These are phyloP conservation scores for Exophiala viscosa DNA, from an alignment of 2,329 filamentous ascomycete species.

Conservation along the genomic window DNA sequence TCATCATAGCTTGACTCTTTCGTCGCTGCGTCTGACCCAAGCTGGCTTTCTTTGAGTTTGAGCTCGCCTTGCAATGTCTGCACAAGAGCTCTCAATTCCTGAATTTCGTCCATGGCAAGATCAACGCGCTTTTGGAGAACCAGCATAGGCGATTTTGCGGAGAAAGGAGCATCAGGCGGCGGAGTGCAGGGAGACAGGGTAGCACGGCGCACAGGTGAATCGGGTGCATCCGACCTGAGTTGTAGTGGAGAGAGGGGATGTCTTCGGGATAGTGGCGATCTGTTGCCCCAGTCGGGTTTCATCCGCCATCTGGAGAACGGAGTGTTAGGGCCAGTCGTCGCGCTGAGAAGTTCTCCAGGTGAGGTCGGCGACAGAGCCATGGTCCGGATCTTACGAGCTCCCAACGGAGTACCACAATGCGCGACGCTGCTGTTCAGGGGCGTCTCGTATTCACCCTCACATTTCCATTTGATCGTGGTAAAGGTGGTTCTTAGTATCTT, in stretches of 20 bases:
- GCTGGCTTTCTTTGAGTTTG: conserved; percentile 5
- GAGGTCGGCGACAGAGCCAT: conserved; percentile 19
- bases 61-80: conserved; percentile 19
- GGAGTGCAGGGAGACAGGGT: conserved; percentile 23
- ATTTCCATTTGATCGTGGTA: conserved; percentile 20
- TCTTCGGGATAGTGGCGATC: conserved; percentile 13
- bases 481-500: conserved; percentile 21
- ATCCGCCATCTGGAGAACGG: conserved; percentile 17
- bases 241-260: conserved; percentile 17
- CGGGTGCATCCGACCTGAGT: conserved; percentile 15
- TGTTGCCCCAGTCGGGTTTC: conserved; percentile 13
- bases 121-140: conserved; percentile 24
- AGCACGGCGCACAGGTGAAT: conserved; percentile 17
- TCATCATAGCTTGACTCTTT: not conserved
- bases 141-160: conserved; percentile 23
- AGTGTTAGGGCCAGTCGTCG: conserved; percentile 3
- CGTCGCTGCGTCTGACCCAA: not conserved
- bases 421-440: conserved; percentile 26
- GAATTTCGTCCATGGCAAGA: conserved; percentile 24
- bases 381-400: conserved; percentile 19
- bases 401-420: conserved; percentile 24
- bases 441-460: conserved; percentile 23
- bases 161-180: conserved; percentile 21
- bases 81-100: conserved; percentile 21
- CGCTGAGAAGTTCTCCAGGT: conserved; percentile 14